A percentile compares a stretch with the other conserved stretches of the same genome.
Evolutionary conservation across 257 asterid species (phyloP).

Genomic region (Agastache rugosa): DNA sequence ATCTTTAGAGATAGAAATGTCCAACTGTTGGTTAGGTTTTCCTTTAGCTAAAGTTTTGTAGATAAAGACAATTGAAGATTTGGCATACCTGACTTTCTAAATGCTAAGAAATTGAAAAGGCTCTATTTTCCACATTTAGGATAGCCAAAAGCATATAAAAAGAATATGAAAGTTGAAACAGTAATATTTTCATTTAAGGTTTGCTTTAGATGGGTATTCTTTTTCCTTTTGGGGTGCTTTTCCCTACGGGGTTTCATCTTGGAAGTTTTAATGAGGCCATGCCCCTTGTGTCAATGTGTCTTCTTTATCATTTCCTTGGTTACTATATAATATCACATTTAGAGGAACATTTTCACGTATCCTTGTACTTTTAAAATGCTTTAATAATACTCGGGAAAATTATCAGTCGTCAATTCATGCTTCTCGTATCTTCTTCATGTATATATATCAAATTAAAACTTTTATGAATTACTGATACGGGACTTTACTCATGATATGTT

Average conservation of each 20-base stretch:
- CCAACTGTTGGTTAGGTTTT: constrained; percentile 15
- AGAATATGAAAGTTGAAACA: neutral
- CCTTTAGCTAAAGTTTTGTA: neutral
- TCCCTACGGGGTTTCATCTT: too few species aligned
- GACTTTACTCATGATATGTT: constrained; percentile 27
- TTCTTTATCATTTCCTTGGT: too few species aligned
- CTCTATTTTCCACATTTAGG: neutral
- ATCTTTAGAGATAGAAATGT: constrained; percentile 25
- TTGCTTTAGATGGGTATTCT: neutral
- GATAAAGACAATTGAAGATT: neutral
- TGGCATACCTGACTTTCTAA: neutral
- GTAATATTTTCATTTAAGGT: neutral
- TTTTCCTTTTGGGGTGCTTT: too few species aligned
- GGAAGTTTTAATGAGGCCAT: too few species aligned
- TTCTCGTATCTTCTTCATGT: constrained; percentile 5
- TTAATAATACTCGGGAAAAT: neutral
- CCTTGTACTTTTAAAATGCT: constrained; percentile 6
- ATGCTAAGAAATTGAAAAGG: neutral
- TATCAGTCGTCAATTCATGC: neutral
- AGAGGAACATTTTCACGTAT: neutral
- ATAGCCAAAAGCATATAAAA: neutral
- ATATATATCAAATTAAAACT: neutral
- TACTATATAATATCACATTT: too few species aligned
- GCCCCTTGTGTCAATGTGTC: too few species aligned
- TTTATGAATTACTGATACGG: constrained; percentile 6